Base-by-base conservation (phyloP, 352 stramenopile genomes). In the Peronosclerospora sorghi region DNA sequence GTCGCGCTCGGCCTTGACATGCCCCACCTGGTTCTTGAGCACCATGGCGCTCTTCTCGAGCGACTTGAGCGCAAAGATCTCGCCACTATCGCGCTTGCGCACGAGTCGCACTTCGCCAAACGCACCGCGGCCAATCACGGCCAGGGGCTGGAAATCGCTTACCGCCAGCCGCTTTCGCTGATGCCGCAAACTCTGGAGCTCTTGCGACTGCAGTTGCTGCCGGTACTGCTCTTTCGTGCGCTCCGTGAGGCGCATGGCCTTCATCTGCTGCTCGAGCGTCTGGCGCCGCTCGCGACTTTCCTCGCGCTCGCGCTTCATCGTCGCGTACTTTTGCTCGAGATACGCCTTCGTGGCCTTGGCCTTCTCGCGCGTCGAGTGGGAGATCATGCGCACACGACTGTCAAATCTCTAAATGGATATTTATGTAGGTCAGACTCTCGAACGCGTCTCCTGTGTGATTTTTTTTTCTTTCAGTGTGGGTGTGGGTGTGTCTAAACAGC, bases 1-100 rank as follows among this genome's bases (percentile, higher is more conserved):
- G 65, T 99, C 95, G 5, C 95, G 81, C 73, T 99, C 96, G 12
- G 95, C 95, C 40, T 94, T 85, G 24, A 99, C 94, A 68, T 99
- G 96, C 41, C 85, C 89, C 20, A 98, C 95, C 54, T 94, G 79
- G 52, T 95, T 94, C 65, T 95, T 95, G 50, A 94, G 65, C 32
- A 94, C 80, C 73, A 95, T 94, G 21, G 72, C 73, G 48, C 73
- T 83, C 63, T 95, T 96, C 41, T 90, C 70, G 64, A 96, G 89
- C 48, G 72, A 87, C 66, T 96, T 96, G 61, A 96, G 82, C 50
- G 86, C 86, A 56, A 94, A 96, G 24, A 95, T 75, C 39, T 93
- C 77, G 40, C 80, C 83, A 21, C 67, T 73, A 51, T 94, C 75
- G 36, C 74, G 65, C 60, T 93, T 86, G 30, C 78, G 73, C 42